A percentile compares a stretch with the other conserved stretches of the same genome.
Conservation (phyloP, 805 yeast species). For the Henningerozyma blattae region DNA sequence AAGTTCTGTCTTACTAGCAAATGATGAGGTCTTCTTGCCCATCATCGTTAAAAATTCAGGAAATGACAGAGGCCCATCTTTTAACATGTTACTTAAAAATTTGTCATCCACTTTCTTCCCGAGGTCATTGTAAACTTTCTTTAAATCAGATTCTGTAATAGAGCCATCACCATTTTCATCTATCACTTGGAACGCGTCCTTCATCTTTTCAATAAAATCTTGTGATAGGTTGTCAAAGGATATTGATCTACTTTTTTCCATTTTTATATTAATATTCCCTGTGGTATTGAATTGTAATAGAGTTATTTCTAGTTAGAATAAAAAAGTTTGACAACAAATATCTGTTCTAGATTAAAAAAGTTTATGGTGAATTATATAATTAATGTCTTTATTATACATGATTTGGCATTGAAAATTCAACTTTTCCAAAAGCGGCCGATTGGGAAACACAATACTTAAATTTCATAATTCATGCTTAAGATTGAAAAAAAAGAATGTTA, state of each 20-base stretch:
- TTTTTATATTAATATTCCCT: too few relatives aligned
- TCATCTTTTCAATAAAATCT: conserved; percentile 51
- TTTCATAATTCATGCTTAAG: too few relatives aligned
- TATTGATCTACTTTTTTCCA: conserved; percentile 21
- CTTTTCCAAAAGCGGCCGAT: too few relatives aligned
- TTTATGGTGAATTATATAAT: too few relatives aligned
- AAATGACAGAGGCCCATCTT: conserved; percentile 34
- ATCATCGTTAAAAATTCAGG: conserved; percentile 54
- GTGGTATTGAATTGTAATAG: too few relatives aligned
- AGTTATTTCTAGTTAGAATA: too few relatives aligned
- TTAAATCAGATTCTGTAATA: conserved; percentile 44
- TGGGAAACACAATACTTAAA: too few relatives aligned
- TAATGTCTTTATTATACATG: too few relatives aligned
- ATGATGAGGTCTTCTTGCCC: conserved; percentile 39
- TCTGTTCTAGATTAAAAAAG: too few relatives aligned
- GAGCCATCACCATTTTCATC: conserved; percentile 74
- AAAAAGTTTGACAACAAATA: too few relatives aligned
- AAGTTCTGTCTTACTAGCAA: conserved; percentile 42
- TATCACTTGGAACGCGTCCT: conserved; percentile 66
- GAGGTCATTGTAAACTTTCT: conserved; percentile 37
- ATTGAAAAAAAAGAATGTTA: too few relatives aligned
- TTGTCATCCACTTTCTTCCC: conserved; percentile 35
- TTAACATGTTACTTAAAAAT: conserved; percentile 40
- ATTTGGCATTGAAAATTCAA: too few relatives aligned
- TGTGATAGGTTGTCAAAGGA: conserved; percentile 37